Conservation (phyloP, 2,329 filamentous ascomycete species). For the Epichloe gansuensis region DNA sequence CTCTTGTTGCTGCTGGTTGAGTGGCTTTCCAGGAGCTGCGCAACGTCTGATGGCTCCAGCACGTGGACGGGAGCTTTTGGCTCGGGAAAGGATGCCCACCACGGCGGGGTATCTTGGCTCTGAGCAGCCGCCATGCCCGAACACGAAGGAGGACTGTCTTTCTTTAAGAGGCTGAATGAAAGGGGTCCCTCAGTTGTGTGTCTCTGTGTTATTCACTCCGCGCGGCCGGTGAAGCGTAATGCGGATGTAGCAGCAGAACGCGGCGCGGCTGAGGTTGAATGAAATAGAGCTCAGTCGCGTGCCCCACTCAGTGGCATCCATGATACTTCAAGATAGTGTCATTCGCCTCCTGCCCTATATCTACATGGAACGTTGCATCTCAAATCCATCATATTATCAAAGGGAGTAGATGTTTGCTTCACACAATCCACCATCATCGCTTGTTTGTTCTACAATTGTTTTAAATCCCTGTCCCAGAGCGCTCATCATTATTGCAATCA, state of each 20-base stretch:
- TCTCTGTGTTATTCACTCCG: background rate
- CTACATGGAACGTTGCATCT: no score
- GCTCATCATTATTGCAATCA: background rate
- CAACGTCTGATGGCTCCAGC: conserved; percentile 27
- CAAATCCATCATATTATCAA: no score
- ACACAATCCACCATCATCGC: background rate
- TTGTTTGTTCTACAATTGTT: background rate
- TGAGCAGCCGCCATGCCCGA: background rate
- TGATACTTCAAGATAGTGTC: no score
- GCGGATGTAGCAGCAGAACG: no score
- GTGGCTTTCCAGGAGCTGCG: conserved; percentile 26
- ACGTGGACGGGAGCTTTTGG: conserved; percentile 25
- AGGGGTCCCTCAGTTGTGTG: background rate
- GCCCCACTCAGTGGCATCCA: background rate
- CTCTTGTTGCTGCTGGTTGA: conserved; percentile 16
- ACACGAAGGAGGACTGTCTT: background rate
- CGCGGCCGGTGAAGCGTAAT: no score
- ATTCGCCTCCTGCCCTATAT: no score
- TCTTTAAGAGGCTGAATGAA: background rate
- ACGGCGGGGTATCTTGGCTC: conserved; percentile 14
- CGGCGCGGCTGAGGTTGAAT: no score
- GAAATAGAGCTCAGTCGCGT: background rate
- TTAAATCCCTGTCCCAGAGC: background rate
- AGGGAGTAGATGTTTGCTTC: no score
- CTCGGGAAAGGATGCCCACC: conserved; percentile 31